These are phyloP conservation scores for Beta vulgaris DNA, from an alignment of 148 eudicot genomes.

Conservation along the genomic window DNA sequence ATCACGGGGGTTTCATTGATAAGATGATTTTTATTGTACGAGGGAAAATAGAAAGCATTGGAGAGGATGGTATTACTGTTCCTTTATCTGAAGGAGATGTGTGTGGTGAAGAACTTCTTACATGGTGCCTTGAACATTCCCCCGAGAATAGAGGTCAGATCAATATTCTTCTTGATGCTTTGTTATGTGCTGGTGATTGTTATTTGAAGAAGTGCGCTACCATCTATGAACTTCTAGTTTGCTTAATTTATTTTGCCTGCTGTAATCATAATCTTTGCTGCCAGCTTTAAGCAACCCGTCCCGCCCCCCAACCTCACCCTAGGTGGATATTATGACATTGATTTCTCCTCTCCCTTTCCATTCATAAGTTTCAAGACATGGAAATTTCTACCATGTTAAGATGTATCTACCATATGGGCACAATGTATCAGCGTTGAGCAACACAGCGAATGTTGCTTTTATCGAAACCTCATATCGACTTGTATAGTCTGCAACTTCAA, in stretches of 20 bases:
- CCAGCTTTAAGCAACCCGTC: too few species aligned
- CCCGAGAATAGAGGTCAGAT: slow-evolving; percentile 50
- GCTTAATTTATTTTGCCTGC: too few species aligned
- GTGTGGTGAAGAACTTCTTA: slow-evolving; percentile 83
- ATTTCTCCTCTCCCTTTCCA: too few species aligned
- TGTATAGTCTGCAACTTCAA: too few species aligned
- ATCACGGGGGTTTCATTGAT: slow-evolving; percentile 56
- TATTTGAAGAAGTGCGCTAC: neutral
- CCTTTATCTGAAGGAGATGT: slow-evolving; percentile 58
- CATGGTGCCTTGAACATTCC: slow-evolving; percentile 78
- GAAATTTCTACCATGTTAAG: neutral
- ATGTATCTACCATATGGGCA: neutral
- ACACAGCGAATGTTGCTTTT: neutral
- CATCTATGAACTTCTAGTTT: neutral
- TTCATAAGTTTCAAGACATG: too few species aligned
- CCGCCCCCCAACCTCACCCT: too few species aligned
- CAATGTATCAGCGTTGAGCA: neutral
- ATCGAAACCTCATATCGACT: neutral
- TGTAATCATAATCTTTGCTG: too few species aligned
- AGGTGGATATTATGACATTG: too few species aligned
- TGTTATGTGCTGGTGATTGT: neutral
- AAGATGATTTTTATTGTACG: slow-evolving; percentile 84
- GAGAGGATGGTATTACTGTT: slow-evolving; percentile 43
- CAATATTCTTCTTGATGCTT: neutral
- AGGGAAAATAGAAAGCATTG: slow-evolving; percentile 69